Conservation (phyloP, 805 yeast species). For the Suhomyces sp. region DNA sequence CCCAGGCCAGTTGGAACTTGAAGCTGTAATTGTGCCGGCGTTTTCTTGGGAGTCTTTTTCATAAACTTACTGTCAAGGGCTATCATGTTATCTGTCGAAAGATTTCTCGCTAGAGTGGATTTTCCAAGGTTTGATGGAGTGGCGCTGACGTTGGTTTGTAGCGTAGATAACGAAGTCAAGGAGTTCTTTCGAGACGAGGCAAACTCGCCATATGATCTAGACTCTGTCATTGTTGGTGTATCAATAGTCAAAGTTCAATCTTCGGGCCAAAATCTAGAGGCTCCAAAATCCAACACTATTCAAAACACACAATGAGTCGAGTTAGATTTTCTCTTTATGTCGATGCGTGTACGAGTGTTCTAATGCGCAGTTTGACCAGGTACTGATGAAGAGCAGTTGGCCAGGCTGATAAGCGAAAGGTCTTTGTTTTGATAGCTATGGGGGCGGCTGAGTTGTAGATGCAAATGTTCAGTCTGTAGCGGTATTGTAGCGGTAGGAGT, state of each 20-base stretch:
- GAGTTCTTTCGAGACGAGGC: conserved; percentile 7
- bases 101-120: conserved; percentile 21
- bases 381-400: neutral
- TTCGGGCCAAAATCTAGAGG: neutral
- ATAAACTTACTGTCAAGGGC: conserved; percentile 37
- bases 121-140: neutral
- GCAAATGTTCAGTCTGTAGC: neutral
- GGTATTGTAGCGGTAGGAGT: neutral
- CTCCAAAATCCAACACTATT: neutral
- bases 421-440: neutral
- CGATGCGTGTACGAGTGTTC: neutral
- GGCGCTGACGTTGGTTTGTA: neutral
- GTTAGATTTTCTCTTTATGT: neutral
- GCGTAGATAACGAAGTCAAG: conserved; percentile 6
- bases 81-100: conserved; percentile 40
- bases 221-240: neutral
- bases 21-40: conserved; percentile 5
- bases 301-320: neutral
- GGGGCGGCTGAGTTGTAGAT: neutral
- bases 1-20: conserved; percentile 1
- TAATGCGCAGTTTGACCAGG: neutral
- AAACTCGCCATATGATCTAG: neutral
- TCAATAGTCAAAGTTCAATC: neutral
- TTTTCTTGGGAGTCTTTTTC: conserved; percentile 32
- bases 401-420: neutral